Base-by-base conservation (phyloP, 2,329 filamentous ascomycete genomes). In the Colletotrichum spaethianum region DNA sequence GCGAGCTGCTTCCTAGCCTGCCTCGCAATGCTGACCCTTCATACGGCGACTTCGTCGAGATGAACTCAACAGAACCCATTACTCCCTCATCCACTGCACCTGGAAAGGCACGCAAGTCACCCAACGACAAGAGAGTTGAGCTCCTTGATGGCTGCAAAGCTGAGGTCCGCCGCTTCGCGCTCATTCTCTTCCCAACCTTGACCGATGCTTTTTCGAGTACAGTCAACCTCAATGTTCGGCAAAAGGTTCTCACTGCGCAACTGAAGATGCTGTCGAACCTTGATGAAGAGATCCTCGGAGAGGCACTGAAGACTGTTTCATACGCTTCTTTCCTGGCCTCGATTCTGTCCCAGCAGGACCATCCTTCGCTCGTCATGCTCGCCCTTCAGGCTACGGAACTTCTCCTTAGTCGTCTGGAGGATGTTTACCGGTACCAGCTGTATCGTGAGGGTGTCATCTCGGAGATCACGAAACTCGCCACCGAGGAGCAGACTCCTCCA, bases 151-250 rank as follows among this genome's bases (percentile, higher is more conserved):
- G 89, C n/a, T 98, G 95, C 86, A 94, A 95, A 78, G 83, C 91
- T 8, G 92, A 98, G 83, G 92, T 98, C 65, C 94, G 94, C 80
- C 93, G 96, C 48, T 99, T 99, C 80, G 94, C 95, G 1, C 89
- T 97, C 75, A 96, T 99, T 71, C 87, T 99, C 14, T 93, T 99
- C 74, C 96, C 96, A 0, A 99, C 96, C 2, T 85, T 99, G 74
- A 98, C 96, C 38, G 95, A 99, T 80, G 96, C 95, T 0, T 99
- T 97, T 79, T 98, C 96, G 14, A 98, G 96, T 82, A 99, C 96
- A 0, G 96, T 99, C 74, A 99, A 99, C 79, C 85, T 98, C 20
- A 94, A 91, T 68, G 96, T 99, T 50, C 93, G 97, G 28, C 94
- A 98, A 79, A 98, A 98, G 83, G 96, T 99, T 3, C 87, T 99